phyloP scores from a whole-genome alignment of 352 stramenopile species.

The Globisporangium takayamanum region DNA sequence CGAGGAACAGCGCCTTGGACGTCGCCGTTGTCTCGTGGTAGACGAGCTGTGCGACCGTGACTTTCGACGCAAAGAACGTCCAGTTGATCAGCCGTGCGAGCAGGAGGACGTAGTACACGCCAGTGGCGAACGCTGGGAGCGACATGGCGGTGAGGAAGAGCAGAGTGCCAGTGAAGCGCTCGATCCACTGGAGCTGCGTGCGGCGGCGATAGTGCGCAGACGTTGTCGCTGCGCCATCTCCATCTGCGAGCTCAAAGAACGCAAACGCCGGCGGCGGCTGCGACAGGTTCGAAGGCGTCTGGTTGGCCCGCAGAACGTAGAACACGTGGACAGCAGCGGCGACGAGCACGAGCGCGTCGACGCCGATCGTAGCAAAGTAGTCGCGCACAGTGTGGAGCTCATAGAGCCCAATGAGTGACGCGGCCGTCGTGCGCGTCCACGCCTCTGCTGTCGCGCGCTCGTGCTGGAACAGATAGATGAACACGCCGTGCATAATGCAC shows the following conservation, averaged over 20 bases:
- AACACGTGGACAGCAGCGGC: constrained; percentile 58
- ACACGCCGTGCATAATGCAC: constrained; percentile 37
- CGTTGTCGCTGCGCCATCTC: constrained; percentile 15
- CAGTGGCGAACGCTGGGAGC: constrained; percentile 48
- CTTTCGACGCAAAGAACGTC: constrained; percentile 55
- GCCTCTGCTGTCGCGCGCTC: constrained; percentile 6
- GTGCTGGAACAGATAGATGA: constrained; percentile 18
- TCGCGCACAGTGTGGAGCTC: constrained; percentile 26
- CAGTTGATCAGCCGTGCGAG: constrained; percentile 53
- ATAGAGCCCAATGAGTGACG: constrained; percentile 36
- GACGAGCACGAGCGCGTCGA: constrained; percentile 55
- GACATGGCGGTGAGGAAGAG: constrained; percentile 58
- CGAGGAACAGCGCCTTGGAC: constrained; percentile 39
- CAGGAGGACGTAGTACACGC: constrained; percentile 53
- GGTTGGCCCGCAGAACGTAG: constrained; percentile 41
- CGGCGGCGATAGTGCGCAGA: constrained; percentile 15
- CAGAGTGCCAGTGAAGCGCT: constrained; percentile 39
- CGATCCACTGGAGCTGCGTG: constrained; percentile 28
- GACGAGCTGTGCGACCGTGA: constrained; percentile 55
- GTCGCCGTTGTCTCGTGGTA: constrained; percentile 10
- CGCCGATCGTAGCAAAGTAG: constrained; percentile 39
- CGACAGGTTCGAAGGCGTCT: constrained; percentile 14
- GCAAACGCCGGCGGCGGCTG: constrained; percentile 23
- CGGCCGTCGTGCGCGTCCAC: constrained; percentile 19
- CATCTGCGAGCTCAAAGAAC: constrained; percentile 50